These are phyloP conservation scores for Gynostemma pentaphyllum DNA, from an alignment of 306 rosid genomes.

Conservation along the genomic window DNA sequence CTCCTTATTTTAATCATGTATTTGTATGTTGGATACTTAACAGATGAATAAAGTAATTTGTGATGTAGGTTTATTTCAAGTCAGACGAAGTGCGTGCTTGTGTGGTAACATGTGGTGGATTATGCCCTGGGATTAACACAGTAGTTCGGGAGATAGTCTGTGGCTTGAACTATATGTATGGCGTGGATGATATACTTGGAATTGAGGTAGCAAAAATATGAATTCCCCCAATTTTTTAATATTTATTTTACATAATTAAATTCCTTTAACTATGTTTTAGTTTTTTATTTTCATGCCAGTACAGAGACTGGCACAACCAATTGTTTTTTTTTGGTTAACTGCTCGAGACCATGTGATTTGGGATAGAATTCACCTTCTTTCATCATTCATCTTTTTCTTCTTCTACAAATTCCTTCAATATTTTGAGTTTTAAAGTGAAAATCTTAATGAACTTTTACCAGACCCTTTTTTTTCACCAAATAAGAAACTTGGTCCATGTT, in stretches of 20 bases:
- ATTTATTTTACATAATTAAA: neutral
- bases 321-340: neutral
- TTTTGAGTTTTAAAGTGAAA: no score
- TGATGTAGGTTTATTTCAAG: conserved; percentile 65
- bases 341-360: no score
- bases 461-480: no score
- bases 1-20: neutral
- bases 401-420: no score
- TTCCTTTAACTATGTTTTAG: neutral
- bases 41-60: conserved; percentile 2
- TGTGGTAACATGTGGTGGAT: conserved; percentile 91
- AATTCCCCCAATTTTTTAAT: neutral
- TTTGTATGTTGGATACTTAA: conserved; percentile 12
- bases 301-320: neutral
- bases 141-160: conserved; percentile 86
- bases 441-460: no score
- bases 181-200: conserved; percentile 78
- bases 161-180: conserved; percentile 79
- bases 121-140: conserved; percentile 95
- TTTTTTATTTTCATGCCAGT: neutral
- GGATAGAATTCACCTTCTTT: no score
- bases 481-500: no score
- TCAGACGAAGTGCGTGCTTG: conserved; percentile 88
- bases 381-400: no score
- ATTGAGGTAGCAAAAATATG: conserved; percentile 56